A percentile compares a stretch with the other conserved stretches of the same genome.
These are phyloP conservation scores for Solanum chilense DNA, from an alignment of 257 asterid genomes.

Conservation along the genomic window DNA sequence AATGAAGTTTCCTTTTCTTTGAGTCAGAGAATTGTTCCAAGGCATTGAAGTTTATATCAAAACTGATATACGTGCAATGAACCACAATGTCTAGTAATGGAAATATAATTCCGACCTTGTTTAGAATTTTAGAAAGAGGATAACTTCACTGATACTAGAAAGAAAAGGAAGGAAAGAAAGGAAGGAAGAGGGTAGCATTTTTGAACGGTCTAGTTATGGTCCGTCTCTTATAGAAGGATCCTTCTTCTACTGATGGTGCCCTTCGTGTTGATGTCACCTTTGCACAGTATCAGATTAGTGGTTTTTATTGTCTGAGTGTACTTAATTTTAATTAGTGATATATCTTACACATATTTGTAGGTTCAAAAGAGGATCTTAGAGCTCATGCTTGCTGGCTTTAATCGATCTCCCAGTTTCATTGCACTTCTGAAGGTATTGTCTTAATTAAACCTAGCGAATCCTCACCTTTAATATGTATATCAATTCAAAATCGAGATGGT, in stretches of 20 bases:
- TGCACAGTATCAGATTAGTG: background rate
- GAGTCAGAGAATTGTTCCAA: background rate
- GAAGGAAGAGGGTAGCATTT: background rate
- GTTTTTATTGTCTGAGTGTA: background rate
- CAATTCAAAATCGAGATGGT: background rate
- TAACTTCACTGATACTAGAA: background rate
- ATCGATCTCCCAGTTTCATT: slow-evolving; percentile 68
- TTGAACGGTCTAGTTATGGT: background rate
- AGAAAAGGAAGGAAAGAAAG: background rate
- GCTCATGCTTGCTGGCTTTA: slow-evolving; percentile 80
- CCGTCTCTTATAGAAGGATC: background rate
- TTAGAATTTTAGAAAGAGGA: background rate
- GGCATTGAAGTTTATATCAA: background rate
- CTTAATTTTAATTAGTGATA: background rate
- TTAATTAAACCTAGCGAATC: background rate
- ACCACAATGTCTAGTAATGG: background rate
- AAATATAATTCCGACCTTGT: background rate
- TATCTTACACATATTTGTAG: slow-evolving; percentile 25
- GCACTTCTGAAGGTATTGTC: slow-evolving; percentile 73
- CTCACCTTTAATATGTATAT: background rate
- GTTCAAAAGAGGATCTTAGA: slow-evolving; percentile 81
- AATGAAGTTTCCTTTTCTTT: background rate
- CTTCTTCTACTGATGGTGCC: background rate
- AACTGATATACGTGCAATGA: background rate
- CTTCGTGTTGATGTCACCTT: background rate